Evolutionary conservation across 2,329 filamentous ascomycete species (phyloP).

Genomic region (Pseudocercospora macadamiae): DNA sequence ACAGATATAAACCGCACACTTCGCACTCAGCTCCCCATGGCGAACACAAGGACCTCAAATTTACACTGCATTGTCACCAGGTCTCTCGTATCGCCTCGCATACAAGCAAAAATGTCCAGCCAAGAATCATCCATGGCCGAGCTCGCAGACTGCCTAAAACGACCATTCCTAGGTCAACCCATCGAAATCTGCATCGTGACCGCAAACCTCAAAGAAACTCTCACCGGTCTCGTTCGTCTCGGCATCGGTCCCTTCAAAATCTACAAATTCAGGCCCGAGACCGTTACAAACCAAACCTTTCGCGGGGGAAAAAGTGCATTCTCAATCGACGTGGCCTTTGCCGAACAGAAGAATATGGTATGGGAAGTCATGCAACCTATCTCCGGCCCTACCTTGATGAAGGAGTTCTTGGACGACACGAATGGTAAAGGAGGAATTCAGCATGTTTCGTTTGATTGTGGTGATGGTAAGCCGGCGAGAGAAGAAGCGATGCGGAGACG

Average conservation of each 20-base stretch:
- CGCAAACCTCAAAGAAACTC: slow-evolving; percentile 2
- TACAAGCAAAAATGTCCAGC: not conserved
- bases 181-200: slow-evolving; percentile 19
- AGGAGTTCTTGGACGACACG: slow-evolving; percentile 12
- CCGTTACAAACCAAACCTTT: slow-evolving; percentile 10
- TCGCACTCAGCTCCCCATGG: not conserved
- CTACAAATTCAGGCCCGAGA: slow-evolving; percentile 13
- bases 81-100: no score
- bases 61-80: not conserved
- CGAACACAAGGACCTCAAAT: not conserved
- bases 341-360: slow-evolving; percentile 8
- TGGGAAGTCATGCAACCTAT: slow-evolving; percentile 21
- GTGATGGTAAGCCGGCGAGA: not conserved
- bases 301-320: slow-evolving; percentile 1
- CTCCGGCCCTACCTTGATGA: slow-evolving; percentile 12
- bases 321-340: slow-evolving; percentile 14
- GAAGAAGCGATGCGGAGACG: slow-evolving; percentile 9
- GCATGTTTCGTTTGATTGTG: slow-evolving; percentile 19
- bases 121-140: not conserved
- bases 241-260: slow-evolving; percentile 19
- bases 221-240: slow-evolving; percentile 6
- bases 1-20: not conserved
- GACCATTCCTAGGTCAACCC: slow-evolving; percentile 8
- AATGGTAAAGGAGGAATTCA: slow-evolving; percentile 16
- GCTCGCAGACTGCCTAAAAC: not conserved